A percentile compares a stretch with the other conserved stretches of the same genome.
These are phyloP conservation scores for Guillardia theta DNA, from an alignment of 78 protist species.

Conservation along the genomic window DNA sequence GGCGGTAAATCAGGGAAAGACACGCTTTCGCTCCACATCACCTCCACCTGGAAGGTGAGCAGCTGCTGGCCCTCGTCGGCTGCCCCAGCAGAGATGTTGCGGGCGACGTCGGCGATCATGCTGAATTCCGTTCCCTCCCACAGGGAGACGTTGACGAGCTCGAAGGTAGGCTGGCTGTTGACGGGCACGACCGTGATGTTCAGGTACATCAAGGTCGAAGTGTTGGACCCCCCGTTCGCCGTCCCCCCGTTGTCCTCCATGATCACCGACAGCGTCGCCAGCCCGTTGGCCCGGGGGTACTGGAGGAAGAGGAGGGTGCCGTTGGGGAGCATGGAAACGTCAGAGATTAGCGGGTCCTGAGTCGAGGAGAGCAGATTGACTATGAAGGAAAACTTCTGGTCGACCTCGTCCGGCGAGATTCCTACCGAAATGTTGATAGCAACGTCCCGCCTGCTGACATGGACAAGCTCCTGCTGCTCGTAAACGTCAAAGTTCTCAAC, in stretches of 20 bases:
- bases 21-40: background rate
- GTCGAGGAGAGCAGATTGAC: background rate
- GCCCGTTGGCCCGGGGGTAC: background rate
- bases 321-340: background rate
- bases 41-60: background rate
- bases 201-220: background rate
- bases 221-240: background rate
- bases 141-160: background rate
- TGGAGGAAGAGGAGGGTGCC: background rate
- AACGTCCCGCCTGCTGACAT: background rate
- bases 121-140: background rate
- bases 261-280: background rate
- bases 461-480: background rate
- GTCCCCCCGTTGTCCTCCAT: background rate
- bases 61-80: background rate
- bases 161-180: background rate
- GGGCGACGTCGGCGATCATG: background rate
- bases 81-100: background rate
- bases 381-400: background rate
- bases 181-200: background rate
- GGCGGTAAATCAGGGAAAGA: background rate
- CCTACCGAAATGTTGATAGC: background rate
- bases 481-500: background rate
- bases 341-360: background rate
- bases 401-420: background rate